phyloP scores from a whole-genome alignment of 2,329 filamentous ascomycete genomes.

The Claviceps pazoutovae region DNA sequence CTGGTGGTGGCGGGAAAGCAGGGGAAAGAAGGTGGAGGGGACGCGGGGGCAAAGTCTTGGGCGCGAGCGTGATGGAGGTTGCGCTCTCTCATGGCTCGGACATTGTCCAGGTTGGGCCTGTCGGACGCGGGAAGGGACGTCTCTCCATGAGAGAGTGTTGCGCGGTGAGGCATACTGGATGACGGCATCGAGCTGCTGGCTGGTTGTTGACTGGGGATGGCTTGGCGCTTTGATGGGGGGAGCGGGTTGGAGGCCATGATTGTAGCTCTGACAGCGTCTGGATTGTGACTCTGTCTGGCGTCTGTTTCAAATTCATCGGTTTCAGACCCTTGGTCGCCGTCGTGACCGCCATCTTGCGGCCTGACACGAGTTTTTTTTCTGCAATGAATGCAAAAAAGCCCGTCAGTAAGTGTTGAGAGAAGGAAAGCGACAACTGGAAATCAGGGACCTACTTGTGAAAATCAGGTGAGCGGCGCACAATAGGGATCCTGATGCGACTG shows the following conservation, averaged over 20 bases:
- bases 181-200: conserved; percentile 9
- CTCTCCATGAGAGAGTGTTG: background rate
- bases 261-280: conserved; percentile 11
- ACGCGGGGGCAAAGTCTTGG: background rate
- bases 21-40: background rate
- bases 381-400: background rate
- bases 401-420: background rate
- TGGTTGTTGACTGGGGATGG: conserved; percentile 2
- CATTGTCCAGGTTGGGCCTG: background rate
- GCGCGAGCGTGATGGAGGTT: background rate
- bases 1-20: conserved; percentile 2
- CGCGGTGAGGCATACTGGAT: conserved; percentile 6
- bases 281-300: conserved; percentile 10
- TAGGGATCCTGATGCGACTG: background rate
- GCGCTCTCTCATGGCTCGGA: background rate
- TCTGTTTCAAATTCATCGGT: conserved; percentile 16
- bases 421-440: background rate
- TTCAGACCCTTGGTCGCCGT: too few relatives aligned
- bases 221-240: background rate
- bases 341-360: conserved; percentile 8
- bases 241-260: conserved; percentile 3
- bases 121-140: background rate
- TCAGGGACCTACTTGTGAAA: conserved; percentile 1
- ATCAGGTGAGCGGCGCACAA: background rate
- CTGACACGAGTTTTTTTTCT: background rate